Conservation (phyloP, 768 basidiomycete genomes). For the Boletus subparvulus region DNA sequence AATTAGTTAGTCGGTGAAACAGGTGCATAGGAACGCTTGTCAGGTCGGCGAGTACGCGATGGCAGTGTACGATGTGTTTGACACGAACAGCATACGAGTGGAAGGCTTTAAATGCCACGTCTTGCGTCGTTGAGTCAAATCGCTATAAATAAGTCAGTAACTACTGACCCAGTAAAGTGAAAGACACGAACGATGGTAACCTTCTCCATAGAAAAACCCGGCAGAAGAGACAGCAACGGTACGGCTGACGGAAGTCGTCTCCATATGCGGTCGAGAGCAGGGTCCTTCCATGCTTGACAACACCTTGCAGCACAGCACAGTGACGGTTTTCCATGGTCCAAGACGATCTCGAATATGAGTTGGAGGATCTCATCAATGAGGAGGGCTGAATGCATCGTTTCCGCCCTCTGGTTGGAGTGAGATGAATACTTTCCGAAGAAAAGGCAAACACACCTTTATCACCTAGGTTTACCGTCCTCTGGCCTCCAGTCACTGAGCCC, state of each 20-base stretch:
- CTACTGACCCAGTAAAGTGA: not conserved
- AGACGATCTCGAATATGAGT: constrained; percentile 37
- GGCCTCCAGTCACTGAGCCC: not conserved
- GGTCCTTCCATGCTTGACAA: constrained; percentile 49
- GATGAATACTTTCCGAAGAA: not conserved
- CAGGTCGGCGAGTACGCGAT: constrained; percentile 13
- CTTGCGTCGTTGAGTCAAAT: constrained; percentile 4
- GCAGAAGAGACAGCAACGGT: constrained; percentile 41
- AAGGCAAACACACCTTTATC: constrained; percentile 6
- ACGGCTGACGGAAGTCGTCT: constrained; percentile 38
- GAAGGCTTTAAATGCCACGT: constrained; percentile 7
- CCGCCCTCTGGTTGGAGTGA: not conserved
- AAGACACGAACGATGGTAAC: constrained; percentile 13
- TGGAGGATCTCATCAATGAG: constrained; percentile 52
- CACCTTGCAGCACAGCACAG: constrained; percentile 40
- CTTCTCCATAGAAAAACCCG: constrained; percentile 14
- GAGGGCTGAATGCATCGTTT: constrained; percentile 44
- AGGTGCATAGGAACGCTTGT: constrained; percentile 1
- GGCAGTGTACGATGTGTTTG: constrained; percentile 23
- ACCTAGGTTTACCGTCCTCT: not conserved
- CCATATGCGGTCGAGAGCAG: constrained; percentile 50
- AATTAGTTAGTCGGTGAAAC: constrained; percentile 7
- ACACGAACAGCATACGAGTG: constrained; percentile 26
- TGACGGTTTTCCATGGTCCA: constrained; percentile 28
- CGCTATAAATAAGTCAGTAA: constrained; percentile 10